These are phyloP conservation scores for Zoysia matrella DNA, from an alignment of 202 grass and related monocot genomes.

Conservation along the genomic window DNA sequence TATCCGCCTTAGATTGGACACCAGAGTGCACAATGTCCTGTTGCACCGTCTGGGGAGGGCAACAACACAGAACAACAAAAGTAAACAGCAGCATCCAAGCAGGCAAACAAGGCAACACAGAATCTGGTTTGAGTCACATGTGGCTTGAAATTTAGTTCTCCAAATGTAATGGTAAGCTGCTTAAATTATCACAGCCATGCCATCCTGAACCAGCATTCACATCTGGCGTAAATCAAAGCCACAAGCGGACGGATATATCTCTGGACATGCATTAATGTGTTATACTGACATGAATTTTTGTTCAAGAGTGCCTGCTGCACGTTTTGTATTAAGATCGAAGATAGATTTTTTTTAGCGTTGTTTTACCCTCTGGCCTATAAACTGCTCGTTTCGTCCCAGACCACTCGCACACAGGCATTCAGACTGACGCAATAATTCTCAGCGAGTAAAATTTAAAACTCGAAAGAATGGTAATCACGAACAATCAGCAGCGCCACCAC, in stretches of 20 bases:
- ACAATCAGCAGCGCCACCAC: background rate
- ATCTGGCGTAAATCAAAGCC: background rate
- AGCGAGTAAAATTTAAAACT: background rate
- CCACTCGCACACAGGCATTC: background rate
- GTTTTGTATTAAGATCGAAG: too few species aligned
- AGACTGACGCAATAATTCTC: background rate
- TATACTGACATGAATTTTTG: background rate
- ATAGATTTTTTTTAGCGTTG: too few species aligned
- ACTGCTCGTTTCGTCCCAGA: background rate
- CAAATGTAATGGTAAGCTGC: background rate
- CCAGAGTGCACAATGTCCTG: slow-evolving; percentile 76
- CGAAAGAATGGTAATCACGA: background rate
- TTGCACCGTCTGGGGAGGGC: slow-evolving; percentile 67
- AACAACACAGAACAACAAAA: slow-evolving; percentile 23
- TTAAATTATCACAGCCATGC: background rate
- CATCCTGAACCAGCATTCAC: background rate
- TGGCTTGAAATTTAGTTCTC: background rate
- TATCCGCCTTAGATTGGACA: slow-evolving; percentile 84
- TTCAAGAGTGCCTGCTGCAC: too few species aligned
- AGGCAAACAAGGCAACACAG: too few species aligned
- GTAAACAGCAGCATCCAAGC: slow-evolving; percentile 10
- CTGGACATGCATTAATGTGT: background rate
- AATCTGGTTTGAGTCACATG: background rate
- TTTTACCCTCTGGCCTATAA: too few species aligned
- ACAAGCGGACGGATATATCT: background rate